Evolutionary conservation across 2,329 filamentous ascomycete genomes (phyloP).

Genomic region (Pseudonectria buxi): DNA sequence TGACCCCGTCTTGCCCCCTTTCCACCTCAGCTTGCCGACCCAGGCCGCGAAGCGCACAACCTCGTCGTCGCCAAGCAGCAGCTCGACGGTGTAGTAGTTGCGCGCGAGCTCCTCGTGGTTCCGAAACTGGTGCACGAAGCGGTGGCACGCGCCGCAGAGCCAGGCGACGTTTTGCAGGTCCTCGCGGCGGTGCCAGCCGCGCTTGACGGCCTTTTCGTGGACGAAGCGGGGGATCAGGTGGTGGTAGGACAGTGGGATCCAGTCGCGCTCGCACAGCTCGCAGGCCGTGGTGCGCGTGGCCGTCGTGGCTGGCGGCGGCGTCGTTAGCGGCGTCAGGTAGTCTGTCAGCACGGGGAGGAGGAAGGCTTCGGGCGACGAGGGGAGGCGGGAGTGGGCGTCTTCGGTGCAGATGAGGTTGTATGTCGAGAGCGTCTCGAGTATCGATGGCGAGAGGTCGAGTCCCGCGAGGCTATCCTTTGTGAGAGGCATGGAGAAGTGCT

Average conservation of each 20-base stretch:
- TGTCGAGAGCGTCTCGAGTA: conserved; percentile 59
- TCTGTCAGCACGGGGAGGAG: conserved; percentile 55
- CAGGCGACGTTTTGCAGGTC: conserved; percentile 76
- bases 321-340: conserved; percentile 52
- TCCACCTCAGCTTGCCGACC: conserved; percentile 71
- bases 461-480: conserved; percentile 44
- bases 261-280: conserved; percentile 69
- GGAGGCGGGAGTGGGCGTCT: conserved; percentile 27
- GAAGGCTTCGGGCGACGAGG: conserved; percentile 43
- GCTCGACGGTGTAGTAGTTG: conserved; percentile 66
- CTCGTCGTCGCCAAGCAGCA: conserved; percentile 63
- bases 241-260: conserved; percentile 74
- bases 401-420: conserved; percentile 55
- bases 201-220: conserved; percentile 68
- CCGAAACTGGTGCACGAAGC: conserved; percentile 70
- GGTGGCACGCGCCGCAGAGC: conserved; percentile 79
- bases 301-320: conserved; percentile 57
- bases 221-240: conserved; percentile 76
- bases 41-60: conserved; percentile 65
- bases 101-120: conserved; percentile 71
- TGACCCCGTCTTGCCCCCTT: conserved; percentile 31
- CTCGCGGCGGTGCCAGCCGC: conserved; percentile 72
- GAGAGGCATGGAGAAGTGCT: conserved; percentile 52
- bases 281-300: conserved; percentile 53
- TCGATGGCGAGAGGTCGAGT: conserved; percentile 45